Percentiles rank a stretch among this genome's conserved stretches.
Conservation (phyloP, 148 eudicot genomes). For the Rheum nobile region DNA sequence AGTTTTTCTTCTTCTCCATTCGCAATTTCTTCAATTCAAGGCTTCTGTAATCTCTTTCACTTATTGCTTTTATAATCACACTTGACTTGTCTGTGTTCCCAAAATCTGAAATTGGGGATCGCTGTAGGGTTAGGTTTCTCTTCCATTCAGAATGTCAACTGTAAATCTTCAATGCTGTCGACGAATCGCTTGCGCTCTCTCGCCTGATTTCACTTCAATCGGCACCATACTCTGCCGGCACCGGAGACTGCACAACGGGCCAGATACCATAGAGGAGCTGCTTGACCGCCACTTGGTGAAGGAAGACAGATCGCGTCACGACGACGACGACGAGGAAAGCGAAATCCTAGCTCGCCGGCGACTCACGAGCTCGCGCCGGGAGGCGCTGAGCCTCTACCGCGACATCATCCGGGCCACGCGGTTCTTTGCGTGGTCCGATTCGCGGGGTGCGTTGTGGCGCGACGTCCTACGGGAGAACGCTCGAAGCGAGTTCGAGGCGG, state of each 20-base stretch:
- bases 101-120: neutral
- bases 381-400: conserved; percentile 67
- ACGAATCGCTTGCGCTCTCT: neutral
- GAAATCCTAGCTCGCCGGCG: conserved; percentile 49
- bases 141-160: neutral
- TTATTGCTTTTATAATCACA: no score
- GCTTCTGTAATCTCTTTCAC: no score
- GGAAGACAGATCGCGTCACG: conserved; percentile 25
- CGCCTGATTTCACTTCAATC: neutral
- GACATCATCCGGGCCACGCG: conserved; percentile 75
- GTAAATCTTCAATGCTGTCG: conserved; percentile 10
- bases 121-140: neutral
- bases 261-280: conserved; percentile 70
- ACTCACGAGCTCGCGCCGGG: conserved; percentile 74
- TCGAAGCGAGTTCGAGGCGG: conserved; percentile 70
- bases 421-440: conserved; percentile 73
- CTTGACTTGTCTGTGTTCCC: neutral
- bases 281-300: conserved; percentile 60
- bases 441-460: conserved; percentile 61
- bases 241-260: conserved; percentile 50
- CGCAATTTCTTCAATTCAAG: no score
- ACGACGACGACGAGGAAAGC: conserved; percentile 40
- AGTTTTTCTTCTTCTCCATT: no score
- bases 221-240: conserved; percentile 8
- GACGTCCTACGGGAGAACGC: conserved; percentile 71